phyloP scores from a whole-genome alignment of 345 rosid genomes.

The Viola odorata region DNA sequence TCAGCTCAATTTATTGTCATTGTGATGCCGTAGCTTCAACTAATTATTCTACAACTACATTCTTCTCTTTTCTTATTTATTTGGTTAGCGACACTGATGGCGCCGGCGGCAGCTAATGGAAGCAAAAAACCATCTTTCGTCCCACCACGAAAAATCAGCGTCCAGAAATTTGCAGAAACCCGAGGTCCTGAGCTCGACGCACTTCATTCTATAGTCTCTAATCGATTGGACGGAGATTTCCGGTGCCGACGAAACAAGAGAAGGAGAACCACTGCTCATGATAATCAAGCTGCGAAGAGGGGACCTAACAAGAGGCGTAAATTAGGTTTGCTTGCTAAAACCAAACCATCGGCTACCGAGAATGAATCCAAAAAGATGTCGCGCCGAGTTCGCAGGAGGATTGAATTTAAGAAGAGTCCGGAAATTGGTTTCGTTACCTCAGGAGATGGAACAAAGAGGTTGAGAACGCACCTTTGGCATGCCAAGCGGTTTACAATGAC shows the following conservation, averaged over 20 bases:
- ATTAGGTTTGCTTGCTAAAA: conserved; percentile 21
- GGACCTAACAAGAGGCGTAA: conserved; percentile 42
- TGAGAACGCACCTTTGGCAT: conserved; percentile 92
- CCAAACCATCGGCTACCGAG: conserved; percentile 12
- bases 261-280: conserved; percentile 70
- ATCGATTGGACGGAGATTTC: conserved; percentile 52
- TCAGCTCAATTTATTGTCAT: no score
- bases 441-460: conserved; percentile 81
- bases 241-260: conserved; percentile 63
- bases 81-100: conserved; percentile 18
- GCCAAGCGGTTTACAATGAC: conserved; percentile 80
- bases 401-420: conserved; percentile 56
- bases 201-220: conserved; percentile 51
- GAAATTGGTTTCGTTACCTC: conserved; percentile 53
- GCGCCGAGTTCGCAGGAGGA: conserved; percentile 53
- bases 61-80: no score
- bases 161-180: conserved; percentile 62
- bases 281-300: conserved; percentile 43
- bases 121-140: conserved; percentile 22
- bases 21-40: no score
- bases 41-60: no score
- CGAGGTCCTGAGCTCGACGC: conserved; percentile 64
- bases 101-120: conserved; percentile 31
- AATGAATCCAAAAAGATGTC: conserved; percentile 27
- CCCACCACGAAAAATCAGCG: conserved; percentile 59